These are phyloP conservation scores for Calocybe indica DNA, from an alignment of 768 basidiomycete genomes.

Conservation along the genomic window DNA sequence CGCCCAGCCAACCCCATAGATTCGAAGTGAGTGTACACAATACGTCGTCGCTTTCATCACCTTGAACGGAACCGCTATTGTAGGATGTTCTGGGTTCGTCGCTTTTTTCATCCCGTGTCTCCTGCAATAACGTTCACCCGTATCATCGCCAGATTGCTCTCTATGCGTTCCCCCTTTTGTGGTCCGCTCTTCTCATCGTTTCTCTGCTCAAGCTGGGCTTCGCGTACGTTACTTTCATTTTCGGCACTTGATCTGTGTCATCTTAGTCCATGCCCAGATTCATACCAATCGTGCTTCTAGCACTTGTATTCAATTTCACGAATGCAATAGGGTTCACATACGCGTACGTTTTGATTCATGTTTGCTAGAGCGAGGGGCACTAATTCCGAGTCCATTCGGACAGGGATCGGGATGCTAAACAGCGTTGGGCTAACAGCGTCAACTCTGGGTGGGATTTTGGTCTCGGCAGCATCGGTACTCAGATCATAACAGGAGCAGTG, in stretches of 20 bases:
- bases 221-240: slow-evolving; percentile 48
- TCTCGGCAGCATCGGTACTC: slow-evolving; percentile 79
- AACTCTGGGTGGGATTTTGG: slow-evolving; percentile 69
- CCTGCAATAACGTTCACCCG: not conserved
- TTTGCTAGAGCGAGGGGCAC: not conserved
- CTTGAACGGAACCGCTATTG: not conserved
- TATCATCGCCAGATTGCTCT: slow-evolving; percentile 61
- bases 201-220: slow-evolving; percentile 86
- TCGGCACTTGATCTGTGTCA: not conserved
- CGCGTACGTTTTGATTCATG: slow-evolving; percentile 47
- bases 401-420: slow-evolving; percentile 90
- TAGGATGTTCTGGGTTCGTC: slow-evolving; percentile 90
- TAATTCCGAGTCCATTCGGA: slow-evolving; percentile 8
- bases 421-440: slow-evolving; percentile 78
- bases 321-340: slow-evolving; percentile 98
- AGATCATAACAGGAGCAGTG: slow-evolving; percentile 76
- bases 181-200: slow-evolving; percentile 83
- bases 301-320: slow-evolving; percentile 92
- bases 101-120: slow-evolving; percentile 3
- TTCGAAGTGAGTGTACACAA: slow-evolving; percentile 53
- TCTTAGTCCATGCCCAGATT: slow-evolving; percentile 47
- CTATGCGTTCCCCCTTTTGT: slow-evolving; percentile 84
- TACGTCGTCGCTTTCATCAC: not conserved
- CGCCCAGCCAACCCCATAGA: slow-evolving; percentile 85
- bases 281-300: slow-evolving; percentile 90